Conservation (phyloP, 306 rosid genomes). For the Spatholobus suberectus region DNA sequence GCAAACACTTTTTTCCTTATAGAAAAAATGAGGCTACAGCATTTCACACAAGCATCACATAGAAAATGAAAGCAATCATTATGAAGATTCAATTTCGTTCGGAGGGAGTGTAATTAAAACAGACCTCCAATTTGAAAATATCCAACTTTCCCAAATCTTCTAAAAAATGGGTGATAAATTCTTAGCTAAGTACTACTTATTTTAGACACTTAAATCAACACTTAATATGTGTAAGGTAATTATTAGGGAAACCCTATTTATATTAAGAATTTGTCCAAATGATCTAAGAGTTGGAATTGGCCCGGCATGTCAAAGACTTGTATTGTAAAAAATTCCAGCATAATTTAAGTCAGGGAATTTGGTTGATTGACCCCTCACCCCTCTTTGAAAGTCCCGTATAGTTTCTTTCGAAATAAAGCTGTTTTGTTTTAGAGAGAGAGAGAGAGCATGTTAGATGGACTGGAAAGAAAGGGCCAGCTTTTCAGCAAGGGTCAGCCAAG, state of each 20-base stretch:
- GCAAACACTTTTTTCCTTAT: conserved; percentile 42
- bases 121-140: not conserved
- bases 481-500: conserved; percentile 54
- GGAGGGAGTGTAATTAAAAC: not conserved
- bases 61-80: conserved; percentile 30
- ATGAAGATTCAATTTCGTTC: not conserved
- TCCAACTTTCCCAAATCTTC: not conserved
- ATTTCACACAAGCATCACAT: conserved; percentile 39
- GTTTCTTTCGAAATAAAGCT: conserved; percentile 42
- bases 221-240: not conserved
- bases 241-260: not conserved
- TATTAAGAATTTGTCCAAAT: not conserved
- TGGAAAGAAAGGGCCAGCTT: conserved; percentile 66
- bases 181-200: not conserved
- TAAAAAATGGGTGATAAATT: not conserved
- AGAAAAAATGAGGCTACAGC: conserved; percentile 35
- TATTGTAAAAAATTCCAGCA: not conserved
- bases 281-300: not conserved
- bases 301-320: conserved; percentile 9
- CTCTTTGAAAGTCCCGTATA: conserved; percentile 36
- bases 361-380: conserved; percentile 55
- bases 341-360: conserved; percentile 36
- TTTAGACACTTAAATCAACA: not conserved
- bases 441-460: conserved; percentile 56
- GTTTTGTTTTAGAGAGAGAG: conserved; percentile 36